Evolutionary conservation across 345 rosid species (phyloP).

Genomic region (Linum lewisii): DNA sequence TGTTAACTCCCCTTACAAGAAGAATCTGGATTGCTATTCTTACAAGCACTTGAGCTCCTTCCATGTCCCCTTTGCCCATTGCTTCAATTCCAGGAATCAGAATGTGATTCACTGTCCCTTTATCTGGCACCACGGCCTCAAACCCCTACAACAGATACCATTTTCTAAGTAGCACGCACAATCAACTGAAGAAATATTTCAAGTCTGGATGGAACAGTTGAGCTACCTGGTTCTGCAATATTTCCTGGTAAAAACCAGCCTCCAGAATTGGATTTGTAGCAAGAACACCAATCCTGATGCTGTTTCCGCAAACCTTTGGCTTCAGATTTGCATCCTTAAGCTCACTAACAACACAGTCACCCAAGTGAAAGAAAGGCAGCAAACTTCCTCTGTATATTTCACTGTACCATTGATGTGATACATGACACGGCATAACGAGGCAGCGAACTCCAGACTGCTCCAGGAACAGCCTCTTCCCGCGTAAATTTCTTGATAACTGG

Average conservation of each 20-base stretch:
- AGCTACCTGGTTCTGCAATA: slow-evolving; percentile 44
- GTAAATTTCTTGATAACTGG: slow-evolving; percentile 35
- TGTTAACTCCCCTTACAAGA: slow-evolving; percentile 49
- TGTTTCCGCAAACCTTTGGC: slow-evolving; percentile 56
- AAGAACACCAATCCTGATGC: slow-evolving; percentile 52
- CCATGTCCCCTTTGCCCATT: slow-evolving; percentile 37
- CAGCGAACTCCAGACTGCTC: slow-evolving; percentile 57
- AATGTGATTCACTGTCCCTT: slow-evolving; percentile 44
- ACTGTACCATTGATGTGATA: slow-evolving; percentile 46
- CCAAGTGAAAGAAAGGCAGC: slow-evolving; percentile 46
- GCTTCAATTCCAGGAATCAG: slow-evolving; percentile 44
- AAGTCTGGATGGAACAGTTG: too few relatives aligned
- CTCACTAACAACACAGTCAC: slow-evolving; percentile 55
- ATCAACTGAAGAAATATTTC: too few relatives aligned
- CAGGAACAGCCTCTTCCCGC: slow-evolving; percentile 40
- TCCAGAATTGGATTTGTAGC: slow-evolving; percentile 30
- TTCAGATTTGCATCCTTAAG: slow-evolving; percentile 46
- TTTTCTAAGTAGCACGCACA: too few relatives aligned
- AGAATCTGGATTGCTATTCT: slow-evolving; percentile 54
- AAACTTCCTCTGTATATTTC: slow-evolving; percentile 45
- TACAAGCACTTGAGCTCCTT: slow-evolving; percentile 50
- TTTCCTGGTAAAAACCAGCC: slow-evolving; percentile 47
- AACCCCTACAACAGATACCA: slow-evolving; percentile 31
- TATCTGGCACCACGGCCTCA: slow-evolving; percentile 63
- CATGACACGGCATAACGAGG: slow-evolving; percentile 58